phyloP scores from a whole-genome alignment of 2,329 filamentous ascomycete species.

The Talaromyces sp. region DNA sequence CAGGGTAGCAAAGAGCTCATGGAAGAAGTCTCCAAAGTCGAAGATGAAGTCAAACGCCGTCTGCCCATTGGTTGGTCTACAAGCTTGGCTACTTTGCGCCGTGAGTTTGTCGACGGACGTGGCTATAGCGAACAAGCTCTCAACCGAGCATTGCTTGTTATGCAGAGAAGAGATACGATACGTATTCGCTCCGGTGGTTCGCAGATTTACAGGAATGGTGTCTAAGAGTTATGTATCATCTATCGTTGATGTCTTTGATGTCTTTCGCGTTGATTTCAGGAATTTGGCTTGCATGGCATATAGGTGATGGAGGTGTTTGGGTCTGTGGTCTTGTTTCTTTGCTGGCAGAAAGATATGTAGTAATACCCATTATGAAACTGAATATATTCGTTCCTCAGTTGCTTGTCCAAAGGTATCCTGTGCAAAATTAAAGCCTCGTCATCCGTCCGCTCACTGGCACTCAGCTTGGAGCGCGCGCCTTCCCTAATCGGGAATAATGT shows the following conservation, averaged over 20 bases:
- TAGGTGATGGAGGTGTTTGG: constrained; percentile 13
- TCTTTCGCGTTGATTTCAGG: neutral
- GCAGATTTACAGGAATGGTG: constrained; percentile 50
- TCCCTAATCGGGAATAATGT: constrained; percentile 20
- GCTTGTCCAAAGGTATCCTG: no score
- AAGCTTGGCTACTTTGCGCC: constrained; percentile 76
- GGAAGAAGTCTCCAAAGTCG: constrained; percentile 82
- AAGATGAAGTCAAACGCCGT: constrained; percentile 81
- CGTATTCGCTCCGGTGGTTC: constrained; percentile 51
- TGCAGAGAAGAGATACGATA: constrained; percentile 79
- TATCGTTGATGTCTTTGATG: constrained; percentile 9
- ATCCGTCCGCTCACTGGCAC: no score
- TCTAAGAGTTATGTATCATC: constrained; percentile 29
- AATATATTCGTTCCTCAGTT: no score
- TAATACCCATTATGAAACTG: constrained; percentile 7
- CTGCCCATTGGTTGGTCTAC: constrained; percentile 96
- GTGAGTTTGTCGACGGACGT: constrained; percentile 89
- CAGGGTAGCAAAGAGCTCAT: constrained; percentile 84
- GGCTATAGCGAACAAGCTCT: constrained; percentile 85
- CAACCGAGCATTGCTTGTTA: constrained; percentile 77
- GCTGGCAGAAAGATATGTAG: neutral
- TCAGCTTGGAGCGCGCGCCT: constrained; percentile 3
- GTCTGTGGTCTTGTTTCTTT: neutral
- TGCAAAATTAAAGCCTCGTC: no score
- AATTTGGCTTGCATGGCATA: constrained; percentile 18